These are phyloP conservation scores for Sporothrix inflata DNA, from an alignment of 2,329 filamentous ascomycete species.

Conservation along the genomic window DNA sequence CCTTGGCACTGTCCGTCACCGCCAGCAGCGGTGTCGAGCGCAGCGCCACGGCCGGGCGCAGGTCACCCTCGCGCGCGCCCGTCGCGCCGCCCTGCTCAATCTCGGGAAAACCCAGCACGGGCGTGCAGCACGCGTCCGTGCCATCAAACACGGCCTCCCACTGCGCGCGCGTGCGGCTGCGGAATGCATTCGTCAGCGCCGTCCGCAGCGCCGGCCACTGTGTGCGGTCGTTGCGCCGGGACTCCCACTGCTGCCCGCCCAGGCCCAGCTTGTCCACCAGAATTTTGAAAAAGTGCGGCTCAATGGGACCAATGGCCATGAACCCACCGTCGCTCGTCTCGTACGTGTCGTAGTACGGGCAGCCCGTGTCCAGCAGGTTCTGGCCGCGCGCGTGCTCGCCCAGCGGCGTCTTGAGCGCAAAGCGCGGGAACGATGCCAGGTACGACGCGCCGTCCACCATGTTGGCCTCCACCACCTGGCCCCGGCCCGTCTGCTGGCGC, in stretches of 20 bases:
- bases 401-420: constrained; percentile 64
- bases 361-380: constrained; percentile 82
- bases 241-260: constrained; percentile 49
- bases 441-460: constrained; percentile 92
- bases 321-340: constrained; percentile 77
- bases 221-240: constrained; percentile 58
- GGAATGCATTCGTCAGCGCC: constrained; percentile 67
- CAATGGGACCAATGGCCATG: constrained; percentile 87
- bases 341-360: constrained; percentile 89
- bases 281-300: constrained; percentile 78
- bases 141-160: constrained; percentile 90
- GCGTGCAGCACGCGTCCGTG: constrained; percentile 91
- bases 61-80: constrained; percentile 61
- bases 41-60: constrained; percentile 71
- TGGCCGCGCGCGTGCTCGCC: constrained; percentile 69
- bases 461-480: constrained; percentile 92
- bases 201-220: constrained; percentile 70
- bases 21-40: constrained; percentile 69
- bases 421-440: constrained; percentile 75
- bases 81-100: constrained; percentile 56
- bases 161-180: constrained; percentile 68
- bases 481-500: constrained; percentile 64
- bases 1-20: constrained; percentile 55
- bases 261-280: constrained; percentile 71
- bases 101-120: constrained; percentile 76